Evolutionary conservation across 495 filamentous ascomycete species (phyloP).

Genomic region (Aspergillus sparsus): DNA sequence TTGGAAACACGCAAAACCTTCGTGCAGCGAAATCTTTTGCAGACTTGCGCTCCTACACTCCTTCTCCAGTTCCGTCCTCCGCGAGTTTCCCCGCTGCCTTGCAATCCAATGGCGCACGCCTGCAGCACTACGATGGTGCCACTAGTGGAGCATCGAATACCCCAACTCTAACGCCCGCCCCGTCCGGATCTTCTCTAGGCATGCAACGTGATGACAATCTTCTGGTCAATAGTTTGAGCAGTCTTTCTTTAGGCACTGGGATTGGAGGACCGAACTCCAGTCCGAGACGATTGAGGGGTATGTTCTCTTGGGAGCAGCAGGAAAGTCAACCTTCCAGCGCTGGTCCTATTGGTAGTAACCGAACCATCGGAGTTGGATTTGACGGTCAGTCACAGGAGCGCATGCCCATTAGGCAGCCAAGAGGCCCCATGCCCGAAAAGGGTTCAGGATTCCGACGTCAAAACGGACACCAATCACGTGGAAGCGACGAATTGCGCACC

Average conservation of each 20-base stretch:
- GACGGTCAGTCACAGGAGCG: constrained; percentile 65
- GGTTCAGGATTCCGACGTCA: constrained; percentile 72
- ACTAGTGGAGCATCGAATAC: constrained; percentile 66
- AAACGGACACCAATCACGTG: constrained; percentile 78
- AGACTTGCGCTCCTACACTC: constrained; percentile 91
- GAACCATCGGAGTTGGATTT: constrained; percentile 65
- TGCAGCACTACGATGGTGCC: constrained; percentile 60
- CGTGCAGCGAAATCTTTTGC: constrained; percentile 96
- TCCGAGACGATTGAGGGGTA: constrained; percentile 62
- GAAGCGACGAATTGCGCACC: constrained; percentile 73
- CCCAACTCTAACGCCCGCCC: constrained; percentile 74
- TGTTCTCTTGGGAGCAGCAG: constrained; percentile 63
- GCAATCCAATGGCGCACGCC: constrained; percentile 63
- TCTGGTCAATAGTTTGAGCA: constrained; percentile 67
- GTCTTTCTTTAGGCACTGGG: constrained; percentile 61
- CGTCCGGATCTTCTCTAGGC: constrained; percentile 60
- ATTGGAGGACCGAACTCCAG: constrained; percentile 59
- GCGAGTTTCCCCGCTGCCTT: constrained; percentile 80
- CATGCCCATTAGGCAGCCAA: constrained; percentile 78
- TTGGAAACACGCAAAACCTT: constrained; percentile 70
- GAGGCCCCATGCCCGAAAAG: constrained; percentile 77
- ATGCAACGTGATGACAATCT: constrained; percentile 64
- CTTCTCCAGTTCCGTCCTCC: constrained; percentile 86
- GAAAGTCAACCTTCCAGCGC: constrained; percentile 57
- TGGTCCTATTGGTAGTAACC: constrained; percentile 85